Percentiles rank a stretch among this genome's conserved stretches.
Conservation (phyloP, 768 basidiomycete genomes). For the Lenzites betulinus region DNA sequence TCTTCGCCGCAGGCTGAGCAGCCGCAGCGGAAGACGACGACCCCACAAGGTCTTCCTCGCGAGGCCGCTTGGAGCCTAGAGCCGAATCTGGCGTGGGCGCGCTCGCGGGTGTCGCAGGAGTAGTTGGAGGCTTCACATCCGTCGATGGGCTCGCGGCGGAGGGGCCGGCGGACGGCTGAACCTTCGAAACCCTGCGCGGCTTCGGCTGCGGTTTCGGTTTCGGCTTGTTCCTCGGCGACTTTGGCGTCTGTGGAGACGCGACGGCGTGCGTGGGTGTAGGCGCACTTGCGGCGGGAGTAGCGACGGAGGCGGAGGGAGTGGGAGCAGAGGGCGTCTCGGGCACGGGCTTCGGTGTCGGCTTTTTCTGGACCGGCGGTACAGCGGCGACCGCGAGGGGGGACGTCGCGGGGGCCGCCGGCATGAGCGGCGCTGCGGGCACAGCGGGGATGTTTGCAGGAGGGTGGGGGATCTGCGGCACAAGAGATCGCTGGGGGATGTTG, state of each 20-base stretch:
- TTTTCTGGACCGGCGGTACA: constrained; percentile 22
- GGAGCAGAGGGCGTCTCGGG: constrained; percentile 16
- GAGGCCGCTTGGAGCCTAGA: constrained; percentile 46
- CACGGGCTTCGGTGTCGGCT: constrained; percentile 18
- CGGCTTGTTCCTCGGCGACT: constrained; percentile 66
- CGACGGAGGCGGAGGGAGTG: constrained; percentile 34
- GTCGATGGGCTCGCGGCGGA: constrained; percentile 34
- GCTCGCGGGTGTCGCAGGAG: constrained; percentile 22
- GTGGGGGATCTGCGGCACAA: constrained; percentile 3
- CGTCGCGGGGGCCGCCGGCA: constrained; percentile 6
- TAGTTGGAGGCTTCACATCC: constrained; percentile 24
- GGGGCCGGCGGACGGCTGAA: constrained; percentile 31
- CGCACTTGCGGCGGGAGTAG: constrained; percentile 53
- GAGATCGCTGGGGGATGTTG: neutral
- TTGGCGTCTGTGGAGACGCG: constrained; percentile 66
- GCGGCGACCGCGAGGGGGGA: constrained; percentile 11
- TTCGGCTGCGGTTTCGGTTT: constrained; percentile 43
- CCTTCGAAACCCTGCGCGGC: constrained; percentile 34
- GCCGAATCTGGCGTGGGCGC: constrained; percentile 24
- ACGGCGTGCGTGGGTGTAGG: constrained; percentile 41
- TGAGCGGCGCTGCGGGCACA: neutral
- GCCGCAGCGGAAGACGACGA: neutral
- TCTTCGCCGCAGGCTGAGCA: constrained; percentile 42
- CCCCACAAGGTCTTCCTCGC: constrained; percentile 47
- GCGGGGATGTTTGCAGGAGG: neutral